A percentile compares a stretch with the other conserved stretches of the same genome.
These are phyloP conservation scores for Rhodocollybia butyracea DNA, from an alignment of 768 basidiomycete species.

Conservation along the genomic window DNA sequence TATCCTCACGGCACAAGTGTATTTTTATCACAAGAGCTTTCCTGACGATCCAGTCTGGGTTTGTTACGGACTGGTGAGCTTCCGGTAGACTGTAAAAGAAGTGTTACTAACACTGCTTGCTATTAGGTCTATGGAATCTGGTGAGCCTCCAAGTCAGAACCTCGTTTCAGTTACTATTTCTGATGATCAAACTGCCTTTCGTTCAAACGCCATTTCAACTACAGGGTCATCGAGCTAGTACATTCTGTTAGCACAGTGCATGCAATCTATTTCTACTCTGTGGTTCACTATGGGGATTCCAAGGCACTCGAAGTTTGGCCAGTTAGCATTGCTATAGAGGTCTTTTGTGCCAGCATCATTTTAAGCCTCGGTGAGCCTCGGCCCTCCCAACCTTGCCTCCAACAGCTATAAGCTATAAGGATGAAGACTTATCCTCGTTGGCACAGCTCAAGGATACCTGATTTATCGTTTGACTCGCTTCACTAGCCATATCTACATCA, in stretches of 20 bases:
- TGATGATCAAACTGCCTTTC: too few species aligned
- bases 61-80: neutral
- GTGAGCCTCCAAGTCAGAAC: too few species aligned
- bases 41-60: conserved; percentile 5
- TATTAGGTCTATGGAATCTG: neutral
- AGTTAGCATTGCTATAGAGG: neutral
- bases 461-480: neutral
- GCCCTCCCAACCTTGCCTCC: neutral
- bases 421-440: neutral
- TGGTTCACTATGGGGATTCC: neutral
- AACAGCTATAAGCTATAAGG: too few species aligned
- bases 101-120: too few species aligned
- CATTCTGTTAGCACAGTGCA: neutral
- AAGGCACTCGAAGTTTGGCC: neutral
- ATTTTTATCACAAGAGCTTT: conserved; percentile 13
- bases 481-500: neutral
- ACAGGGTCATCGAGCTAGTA: neutral
- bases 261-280: neutral
- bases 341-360: neutral
- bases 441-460: neutral
- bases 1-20: conserved; percentile 10
- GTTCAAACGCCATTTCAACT: neutral
- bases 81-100: neutral
- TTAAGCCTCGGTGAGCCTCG: neutral
- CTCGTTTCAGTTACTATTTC: too few species aligned